A percentile compares a stretch with the other conserved stretches of the same genome.
Evolutionary conservation across 106 monocot genomes (phyloP).

Genomic region (Dioscorea zingiberensis): DNA sequence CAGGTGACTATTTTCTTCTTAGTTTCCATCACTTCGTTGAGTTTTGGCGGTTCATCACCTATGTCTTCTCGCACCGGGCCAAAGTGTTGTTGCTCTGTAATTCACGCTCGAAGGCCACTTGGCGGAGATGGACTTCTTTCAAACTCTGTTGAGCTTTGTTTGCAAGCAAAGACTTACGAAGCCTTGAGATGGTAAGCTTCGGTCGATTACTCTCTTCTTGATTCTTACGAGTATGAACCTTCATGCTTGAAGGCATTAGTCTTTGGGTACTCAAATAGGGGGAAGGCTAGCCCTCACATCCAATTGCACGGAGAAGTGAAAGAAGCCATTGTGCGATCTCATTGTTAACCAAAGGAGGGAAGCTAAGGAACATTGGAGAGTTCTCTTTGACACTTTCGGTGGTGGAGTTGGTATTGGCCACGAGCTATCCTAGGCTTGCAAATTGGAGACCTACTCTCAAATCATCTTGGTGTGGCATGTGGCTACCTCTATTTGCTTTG

Average conservation of each 20-base stretch:
- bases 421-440: not conserved
- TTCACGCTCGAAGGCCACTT: not conserved
- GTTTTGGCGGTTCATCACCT: not conserved
- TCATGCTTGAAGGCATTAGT: not conserved
- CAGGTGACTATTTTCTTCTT: not conserved
- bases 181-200: not conserved
- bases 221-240: not conserved
- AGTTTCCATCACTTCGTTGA: not conserved
- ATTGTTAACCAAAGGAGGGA: not conserved
- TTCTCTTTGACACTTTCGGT: not conserved
- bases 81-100: not conserved
- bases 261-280: not conserved
- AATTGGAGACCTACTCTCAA: not conserved
- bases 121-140: not conserved
- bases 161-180: not conserved
- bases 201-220: not conserved
- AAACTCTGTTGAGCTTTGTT: not conserved
- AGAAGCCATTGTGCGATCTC: not conserved
- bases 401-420: too few relatives aligned
- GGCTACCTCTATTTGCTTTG: not conserved
- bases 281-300: not conserved
- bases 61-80: not conserved
- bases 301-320: slow-evolving; percentile 1
- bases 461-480: slow-evolving; percentile 14
- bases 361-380: not conserved